Evolutionary conservation across 768 basidiomycete genomes (phyloP).

Genomic region (Porphyrellus cyaneotinctus): DNA sequence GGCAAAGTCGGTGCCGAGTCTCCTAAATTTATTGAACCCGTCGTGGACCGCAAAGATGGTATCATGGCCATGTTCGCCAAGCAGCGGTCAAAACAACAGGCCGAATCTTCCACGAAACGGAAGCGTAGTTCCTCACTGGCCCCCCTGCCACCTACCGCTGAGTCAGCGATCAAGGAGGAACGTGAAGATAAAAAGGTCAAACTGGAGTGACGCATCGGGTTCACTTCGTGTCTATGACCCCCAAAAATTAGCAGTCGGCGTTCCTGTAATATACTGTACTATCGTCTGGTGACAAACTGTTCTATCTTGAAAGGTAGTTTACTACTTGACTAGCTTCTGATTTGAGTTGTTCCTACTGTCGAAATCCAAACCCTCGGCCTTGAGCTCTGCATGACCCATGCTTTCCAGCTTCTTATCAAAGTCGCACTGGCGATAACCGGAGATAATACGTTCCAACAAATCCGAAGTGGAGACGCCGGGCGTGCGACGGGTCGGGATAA

Average conservation of each 20-base stretch:
- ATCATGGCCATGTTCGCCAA: conserved; percentile 79
- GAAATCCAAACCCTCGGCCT: conserved; percentile 46
- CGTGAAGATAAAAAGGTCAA: conserved; percentile 23
- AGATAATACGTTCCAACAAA: conserved; percentile 87
- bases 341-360: conserved; percentile 12
- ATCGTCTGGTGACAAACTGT: background rate
- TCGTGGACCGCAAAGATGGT: conserved; percentile 77
- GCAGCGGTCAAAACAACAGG: conserved; percentile 40
- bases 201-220: conserved; percentile 1
- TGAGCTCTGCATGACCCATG: conserved; percentile 76
- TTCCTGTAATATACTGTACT: conserved; percentile 13
- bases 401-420: conserved; percentile 88
- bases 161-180: conserved; percentile 8
- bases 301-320: background rate
- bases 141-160: background rate
- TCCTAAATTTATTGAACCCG: conserved; percentile 74
- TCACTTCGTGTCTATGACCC: too few species aligned
- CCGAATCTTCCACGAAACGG: conserved; percentile 21
- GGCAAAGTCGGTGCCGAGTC: conserved; percentile 89
- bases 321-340: background rate
- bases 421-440: conserved; percentile 75
- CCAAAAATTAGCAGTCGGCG: background rate
- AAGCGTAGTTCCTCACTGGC: conserved; percentile 25
- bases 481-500: conserved; percentile 92
- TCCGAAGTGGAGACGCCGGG: conserved; percentile 93